Conservation (phyloP, 495 filamentous ascomycete species). For the Hypoxylon lienhwacheense region DNA sequence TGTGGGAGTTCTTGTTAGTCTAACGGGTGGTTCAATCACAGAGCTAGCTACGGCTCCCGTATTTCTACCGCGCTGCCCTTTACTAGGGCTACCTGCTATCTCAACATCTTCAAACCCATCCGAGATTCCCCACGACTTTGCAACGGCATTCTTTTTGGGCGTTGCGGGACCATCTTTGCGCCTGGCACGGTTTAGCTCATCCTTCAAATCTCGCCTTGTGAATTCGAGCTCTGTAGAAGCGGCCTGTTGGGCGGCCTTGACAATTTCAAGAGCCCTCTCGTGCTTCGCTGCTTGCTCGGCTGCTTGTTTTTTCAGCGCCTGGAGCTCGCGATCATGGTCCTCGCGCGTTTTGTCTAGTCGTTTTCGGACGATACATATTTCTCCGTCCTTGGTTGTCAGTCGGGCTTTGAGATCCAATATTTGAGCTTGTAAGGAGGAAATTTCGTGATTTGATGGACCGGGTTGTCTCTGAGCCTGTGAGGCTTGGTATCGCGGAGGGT, state of each 20-base stretch:
- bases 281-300: constrained; percentile 52
- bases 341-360: constrained; percentile 49
- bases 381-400: constrained; percentile 51
- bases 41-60: constrained; percentile 41
- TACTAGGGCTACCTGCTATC: constrained; percentile 48
- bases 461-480: constrained; percentile 31
- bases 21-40: constrained; percentile 37
- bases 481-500: constrained; percentile 32
- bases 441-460: constrained; percentile 25
- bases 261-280: constrained; percentile 49
- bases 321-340: constrained; percentile 51
- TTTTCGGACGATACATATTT: constrained; percentile 57
- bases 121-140: constrained; percentile 46
- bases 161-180: constrained; percentile 44
- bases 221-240: constrained; percentile 57
- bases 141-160: constrained; percentile 48
- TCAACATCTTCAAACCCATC: constrained; percentile 61
- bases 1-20: constrained; percentile 45
- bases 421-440: constrained; percentile 33
- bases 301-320: constrained; percentile 46
- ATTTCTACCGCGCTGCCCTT: constrained; percentile 43
- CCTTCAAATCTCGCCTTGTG: constrained; percentile 53
- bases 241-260: constrained; percentile 48
- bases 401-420: constrained; percentile 46
- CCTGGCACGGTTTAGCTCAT: constrained; percentile 48